These are phyloP conservation scores for Fonsecaea multimorphosa DNA, from an alignment of 2,329 filamentous ascomycete genomes.

Conservation along the genomic window DNA sequence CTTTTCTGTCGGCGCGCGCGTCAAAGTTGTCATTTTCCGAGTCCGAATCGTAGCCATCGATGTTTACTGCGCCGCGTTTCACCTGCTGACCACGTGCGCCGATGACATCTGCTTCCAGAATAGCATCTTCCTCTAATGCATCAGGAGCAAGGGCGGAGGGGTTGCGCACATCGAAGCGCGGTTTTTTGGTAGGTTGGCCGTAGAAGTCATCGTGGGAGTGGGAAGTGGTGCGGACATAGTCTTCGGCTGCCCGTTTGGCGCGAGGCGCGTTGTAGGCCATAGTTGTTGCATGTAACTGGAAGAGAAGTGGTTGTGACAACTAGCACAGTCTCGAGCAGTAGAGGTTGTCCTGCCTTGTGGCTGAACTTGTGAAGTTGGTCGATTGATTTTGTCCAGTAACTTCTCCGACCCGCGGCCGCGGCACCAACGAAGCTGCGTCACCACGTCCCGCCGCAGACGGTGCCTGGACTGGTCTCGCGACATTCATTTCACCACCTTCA, in stretches of 20 bases:
- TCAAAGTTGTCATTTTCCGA: conserved; percentile 90
- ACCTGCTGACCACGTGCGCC: conserved; percentile 73
- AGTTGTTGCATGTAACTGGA: neutral
- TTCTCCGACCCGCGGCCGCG: neutral
- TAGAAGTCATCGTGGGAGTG: conserved; percentile 54
- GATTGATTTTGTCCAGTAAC: too few relatives aligned
- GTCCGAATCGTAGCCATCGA: conserved; percentile 96
- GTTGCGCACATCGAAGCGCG: conserved; percentile 92
- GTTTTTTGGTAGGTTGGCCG: conserved; percentile 68
- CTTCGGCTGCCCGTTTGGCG: conserved; percentile 82
- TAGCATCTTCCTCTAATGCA: conserved; percentile 72
- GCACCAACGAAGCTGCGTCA: conserved; percentile 14
- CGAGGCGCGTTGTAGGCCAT: conserved; percentile 23
- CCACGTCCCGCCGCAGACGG: conserved; percentile 7
- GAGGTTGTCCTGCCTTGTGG: neutral
- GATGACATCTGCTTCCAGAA: conserved; percentile 92
- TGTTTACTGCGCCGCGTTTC: conserved; percentile 91
- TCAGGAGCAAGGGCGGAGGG: conserved; percentile 89
- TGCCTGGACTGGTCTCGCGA: neutral
- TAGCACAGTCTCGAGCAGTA: neutral
- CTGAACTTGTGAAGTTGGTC: neutral
- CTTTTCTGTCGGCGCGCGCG: conserved; percentile 64
- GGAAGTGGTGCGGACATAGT: conserved; percentile 72
- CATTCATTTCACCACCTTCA: neutral
- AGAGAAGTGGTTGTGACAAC: neutral